Evolutionary conservation across 768 basidiomycete species (phyloP).

Genomic region (Agrocybe chaxingu): DNA sequence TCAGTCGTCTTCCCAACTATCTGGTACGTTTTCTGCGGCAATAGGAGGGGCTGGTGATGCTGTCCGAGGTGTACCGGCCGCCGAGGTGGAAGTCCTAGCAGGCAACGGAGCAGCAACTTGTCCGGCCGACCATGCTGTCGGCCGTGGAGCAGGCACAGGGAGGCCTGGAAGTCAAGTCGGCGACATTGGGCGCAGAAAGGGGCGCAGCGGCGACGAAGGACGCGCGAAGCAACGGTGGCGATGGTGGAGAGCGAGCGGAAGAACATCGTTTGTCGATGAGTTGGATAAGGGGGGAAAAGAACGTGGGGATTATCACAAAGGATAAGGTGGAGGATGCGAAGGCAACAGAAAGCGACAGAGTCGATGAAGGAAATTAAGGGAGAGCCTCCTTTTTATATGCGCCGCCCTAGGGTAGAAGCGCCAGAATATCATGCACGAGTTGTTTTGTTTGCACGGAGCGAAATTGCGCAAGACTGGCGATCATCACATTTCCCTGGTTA

Average conservation of each 20-base stretch:
- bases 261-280: conserved; percentile 21
- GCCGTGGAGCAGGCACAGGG: background rate
- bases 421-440: too few species aligned
- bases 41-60: background rate
- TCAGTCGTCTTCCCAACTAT: conserved; percentile 3
- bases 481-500: too few species aligned
- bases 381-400: background rate
- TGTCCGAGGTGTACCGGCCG: background rate
- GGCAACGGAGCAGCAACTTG: conserved; percentile 1
- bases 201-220: conserved; percentile 11
- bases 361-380: background rate
- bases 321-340: background rate
- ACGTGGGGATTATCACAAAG: conserved; percentile 11
- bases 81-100: background rate
- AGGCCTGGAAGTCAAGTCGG: background rate
- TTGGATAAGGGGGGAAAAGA: conserved; percentile 5
- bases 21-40: background rate
- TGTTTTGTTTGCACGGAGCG: too few species aligned
- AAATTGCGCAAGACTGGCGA: too few species aligned
- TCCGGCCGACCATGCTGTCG: conserved; percentile 1
- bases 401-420: too few species aligned
- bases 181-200: background rate
- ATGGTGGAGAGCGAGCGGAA: conserved; percentile 20
- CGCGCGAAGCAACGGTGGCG: conserved; percentile 18
- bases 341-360: background rate